Evolutionary conservation across 345 rosid species (phyloP), one percentile per base, ranked within the genome.

Genomic region (Combretum micranthum): DNA sequence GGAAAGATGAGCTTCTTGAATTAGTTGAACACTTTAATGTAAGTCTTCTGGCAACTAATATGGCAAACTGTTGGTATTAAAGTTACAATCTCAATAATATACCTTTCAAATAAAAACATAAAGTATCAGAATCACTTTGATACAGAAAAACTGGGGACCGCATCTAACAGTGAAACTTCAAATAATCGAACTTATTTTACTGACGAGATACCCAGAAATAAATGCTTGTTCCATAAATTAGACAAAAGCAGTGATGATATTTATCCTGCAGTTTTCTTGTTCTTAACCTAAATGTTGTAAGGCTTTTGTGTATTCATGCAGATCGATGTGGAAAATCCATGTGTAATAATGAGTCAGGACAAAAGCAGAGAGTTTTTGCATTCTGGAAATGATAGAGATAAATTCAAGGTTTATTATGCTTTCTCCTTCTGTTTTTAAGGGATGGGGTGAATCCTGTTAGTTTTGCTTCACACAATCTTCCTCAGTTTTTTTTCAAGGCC

Each of bases 281-380:
- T 21, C 20, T 50, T 50, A 20, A 49, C 15, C 25, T 22, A 42
- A 17, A 17, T 0, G 18, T 57, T 61, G 43, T 44, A 39, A 50
- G 49, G 23, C 61, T 60, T 11, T 52, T 20, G 25, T 57, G 48
- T 50, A 19, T 57, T 20, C 56, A 42, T 69, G 52, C 73, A 86
- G 99, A 93, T 93, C 77, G 99, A 93, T 76, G 94, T 93, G 55
- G 99, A 93, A 72, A 93, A 93, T 70, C 99, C 99, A 1, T 93
- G 99, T 57, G 97, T 93, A 13, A 69, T 93, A 56, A 93, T 93
- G 99, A 89, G 87, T 69, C 99, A 93, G 79, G 99, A 93, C 77
- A 93, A 82, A 77, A 93, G 99, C 80, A 83, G 97, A 73, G 99
- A 93, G 65, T 93, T 93, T 64, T 64, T 93, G 51, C 99, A 93